Evolutionary conservation across 1,284 basidiomycete species (phyloP), one percentile per base, ranked within the genome.

Genomic region (Naganishia albida): DNA sequence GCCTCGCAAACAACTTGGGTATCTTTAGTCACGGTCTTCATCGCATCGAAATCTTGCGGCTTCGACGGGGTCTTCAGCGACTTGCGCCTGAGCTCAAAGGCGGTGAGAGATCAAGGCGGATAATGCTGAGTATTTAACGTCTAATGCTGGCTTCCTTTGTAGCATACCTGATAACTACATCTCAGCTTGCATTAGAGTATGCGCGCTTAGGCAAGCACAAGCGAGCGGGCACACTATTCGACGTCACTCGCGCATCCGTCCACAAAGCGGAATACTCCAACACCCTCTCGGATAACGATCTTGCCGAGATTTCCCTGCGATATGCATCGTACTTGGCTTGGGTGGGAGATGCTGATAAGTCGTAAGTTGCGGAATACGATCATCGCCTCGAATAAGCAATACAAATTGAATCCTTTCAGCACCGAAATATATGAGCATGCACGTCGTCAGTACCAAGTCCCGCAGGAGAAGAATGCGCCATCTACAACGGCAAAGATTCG

Each of bases 101-200:
- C n/a, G 53, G 54, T 64, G 6, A 64, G 67, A 39, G 13, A 12
- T 38, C 30, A 2, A 3, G 42, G 8, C 16, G 34, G 34, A 6
- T 34, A 6, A 12, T 25, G 81, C 55, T 74, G 86, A 18, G 82
- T 83, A 39, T 67, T 77, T 18, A 72, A 83, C 40, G 76, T 77
- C 78, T 85, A 12, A 52, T 30, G n/a, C 60, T 28, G 23, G 46
- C 30, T 6, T 20, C 20, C n/a, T 43, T 51, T 16, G 48, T 71
- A 91, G 91, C 81, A 6, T 90, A 87, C 71, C 80, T 90, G 10
- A 76, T 79, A 0, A 80, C 85, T 1, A 90, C 88, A 1, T 80
- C 87, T 1, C 85, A 87, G 38, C 83, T 94, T 1, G 91, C 88
- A 0, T 82, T 85, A 52, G 88, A 92, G 72, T 91, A 92, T 72